Evolutionary conservation across 2,329 filamentous ascomycete genomes (phyloP).

Genomic region (Claviceps digitariae): DNA sequence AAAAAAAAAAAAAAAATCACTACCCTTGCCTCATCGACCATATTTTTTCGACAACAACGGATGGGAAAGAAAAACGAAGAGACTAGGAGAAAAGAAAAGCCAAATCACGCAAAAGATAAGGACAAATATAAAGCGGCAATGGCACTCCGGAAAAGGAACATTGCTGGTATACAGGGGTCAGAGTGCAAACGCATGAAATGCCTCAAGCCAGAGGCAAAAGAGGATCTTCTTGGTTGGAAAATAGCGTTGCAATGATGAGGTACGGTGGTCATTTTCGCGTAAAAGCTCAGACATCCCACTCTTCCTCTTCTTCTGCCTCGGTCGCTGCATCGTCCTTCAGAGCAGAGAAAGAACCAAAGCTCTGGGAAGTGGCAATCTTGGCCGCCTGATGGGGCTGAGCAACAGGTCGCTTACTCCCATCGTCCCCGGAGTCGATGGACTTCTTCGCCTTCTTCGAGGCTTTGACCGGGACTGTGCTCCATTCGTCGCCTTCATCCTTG

Average conservation of each 20-base stretch:
- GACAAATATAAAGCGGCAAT: not conserved
- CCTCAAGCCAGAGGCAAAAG: not conserved
- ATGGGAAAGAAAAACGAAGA: not conserved
- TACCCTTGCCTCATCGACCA: not conserved
- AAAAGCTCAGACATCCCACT: conserved; percentile 36
- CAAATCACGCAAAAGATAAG: not conserved
- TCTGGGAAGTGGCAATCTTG: conserved; percentile 20
- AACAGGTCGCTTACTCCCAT: conserved; percentile 17
- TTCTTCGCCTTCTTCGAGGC: conserved; percentile 30
- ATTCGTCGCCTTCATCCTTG: conserved; percentile 37
- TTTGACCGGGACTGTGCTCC: conserved; percentile 45
- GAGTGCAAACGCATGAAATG: not conserved
- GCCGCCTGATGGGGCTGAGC: conserved; percentile 19
- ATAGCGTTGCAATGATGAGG: not conserved
- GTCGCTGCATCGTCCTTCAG: conserved; percentile 28
- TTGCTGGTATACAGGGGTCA: conserved; percentile 4
- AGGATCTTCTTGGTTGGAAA: not conserved
- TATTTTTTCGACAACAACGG: not conserved
- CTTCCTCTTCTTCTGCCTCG: conserved; percentile 33
- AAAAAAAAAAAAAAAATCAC: no score
- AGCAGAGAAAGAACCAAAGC: conserved; percentile 36
- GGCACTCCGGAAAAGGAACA: not conserved
- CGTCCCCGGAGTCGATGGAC: conserved; percentile 21
- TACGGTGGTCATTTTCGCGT: not conserved
- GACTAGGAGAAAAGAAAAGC: not conserved